phyloP scores from a whole-genome alignment of 495 filamentous ascomycete species.

The Hypoxylon fuscum region DNA sequence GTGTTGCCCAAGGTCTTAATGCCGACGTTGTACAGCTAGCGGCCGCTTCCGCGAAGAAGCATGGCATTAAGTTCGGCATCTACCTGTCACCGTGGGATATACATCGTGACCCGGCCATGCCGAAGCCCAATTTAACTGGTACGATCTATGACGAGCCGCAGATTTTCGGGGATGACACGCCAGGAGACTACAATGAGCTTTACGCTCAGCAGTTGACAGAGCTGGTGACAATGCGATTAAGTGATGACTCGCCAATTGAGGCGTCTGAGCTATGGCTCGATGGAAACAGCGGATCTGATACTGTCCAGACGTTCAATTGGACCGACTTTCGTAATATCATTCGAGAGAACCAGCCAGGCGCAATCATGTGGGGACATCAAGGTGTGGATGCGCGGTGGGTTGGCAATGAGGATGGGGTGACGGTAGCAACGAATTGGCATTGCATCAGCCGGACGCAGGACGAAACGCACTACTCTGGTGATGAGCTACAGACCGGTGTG shows the following conservation, averaged over 20 bases:
- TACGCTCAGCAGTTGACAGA: conserved; percentile 40
- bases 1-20: conserved; percentile 22
- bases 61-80: conserved; percentile 41
- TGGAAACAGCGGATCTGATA: conserved; percentile 38
- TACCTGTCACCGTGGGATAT: conserved; percentile 44
- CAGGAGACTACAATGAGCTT: conserved; percentile 52
- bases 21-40: conserved; percentile 39
- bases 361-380: conserved; percentile 46
- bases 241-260: conserved; percentile 29
- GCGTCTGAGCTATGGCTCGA: conserved; percentile 43
- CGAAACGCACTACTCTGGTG: conserved; percentile 32
- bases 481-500: conserved; percentile 33
- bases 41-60: conserved; percentile 40
- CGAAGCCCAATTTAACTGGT: conserved; percentile 24
- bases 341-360: conserved; percentile 34
- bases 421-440: conserved; percentile 41
- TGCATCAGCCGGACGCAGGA: conserved; percentile 42
- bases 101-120: conserved; percentile 41
- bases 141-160: conserved; percentile 44
- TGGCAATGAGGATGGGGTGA: conserved; percentile 41
- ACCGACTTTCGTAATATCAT: conserved; percentile 41
- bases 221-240: conserved; percentile 30
- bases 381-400: conserved; percentile 44
- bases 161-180: conserved; percentile 51
- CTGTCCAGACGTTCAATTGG: conserved; percentile 44